Base-by-base conservation (phyloP, 108 stramenopile species). In the Licmophora abbreviata region DNA sequence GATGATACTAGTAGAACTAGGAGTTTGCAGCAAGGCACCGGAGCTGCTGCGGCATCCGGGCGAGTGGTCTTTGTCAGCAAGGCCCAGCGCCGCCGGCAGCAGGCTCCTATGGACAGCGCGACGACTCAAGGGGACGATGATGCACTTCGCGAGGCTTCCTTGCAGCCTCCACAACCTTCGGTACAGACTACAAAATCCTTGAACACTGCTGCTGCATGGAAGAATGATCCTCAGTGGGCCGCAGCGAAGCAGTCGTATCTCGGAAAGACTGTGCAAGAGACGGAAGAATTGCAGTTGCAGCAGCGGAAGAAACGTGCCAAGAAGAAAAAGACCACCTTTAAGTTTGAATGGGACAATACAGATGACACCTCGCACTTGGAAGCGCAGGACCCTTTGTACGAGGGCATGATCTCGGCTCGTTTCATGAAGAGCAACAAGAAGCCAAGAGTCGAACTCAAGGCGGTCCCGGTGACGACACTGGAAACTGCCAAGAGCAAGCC, bases 271-370 rank as follows among this genome's bases (percentile, higher is more conserved):
- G 76, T 76, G 10, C 15, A 34, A 17, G 50, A 61, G 14, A 33
- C 1, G 21, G 29, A 59, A 45, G 45, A 29, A 47, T 34, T 47
- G 34, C 58, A 55, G 17, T 48, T 32, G 47, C 50, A 42, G 40
- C 45, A 58, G 29, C 35, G 38, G n/a, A 51, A 57, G 26, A 61
- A 47, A 43, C 48, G 51, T 17, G 6, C 29, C 22, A 40, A 12
- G 28, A 63, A 57, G 31, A 51, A 64, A 75, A 85, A 78, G 49
- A 69, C 70, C 8, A 90, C 78, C 21, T 97, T 97, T 69, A 87
- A 93, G 53, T 97, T 97, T 57, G 82, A 88, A 63, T 97, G 96
- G 96, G 93, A 94, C 35, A 76, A 81, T 31, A 67, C 66, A 15
- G 96, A 97, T 32, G 96, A 97, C 58, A 97, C 96, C 1, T 65